Evolutionary conservation across 345 rosid genomes (phyloP), one percentile per base, ranked within the genome.

Genomic region (Pugionium cornutum): DNA sequence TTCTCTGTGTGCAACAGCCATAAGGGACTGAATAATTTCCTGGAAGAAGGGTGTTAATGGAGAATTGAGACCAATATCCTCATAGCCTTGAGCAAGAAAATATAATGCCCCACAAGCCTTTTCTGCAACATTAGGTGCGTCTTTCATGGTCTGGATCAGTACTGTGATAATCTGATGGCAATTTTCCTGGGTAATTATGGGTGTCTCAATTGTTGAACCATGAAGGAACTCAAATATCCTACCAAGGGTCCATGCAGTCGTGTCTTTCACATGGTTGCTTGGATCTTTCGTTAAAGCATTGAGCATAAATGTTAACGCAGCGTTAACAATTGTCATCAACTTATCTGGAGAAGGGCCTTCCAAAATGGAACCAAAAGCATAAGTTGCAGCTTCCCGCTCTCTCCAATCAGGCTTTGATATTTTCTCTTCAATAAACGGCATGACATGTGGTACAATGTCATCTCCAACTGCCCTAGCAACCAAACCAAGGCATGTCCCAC

Each of bases 151-250:
- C 63, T 84, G 88, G 62, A 87, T 79, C 32, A 87, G 79, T 37
- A 87, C 94, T 3, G 86, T 84, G n/a, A 84, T 74, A 18, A 87
- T 87, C 64, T 83, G 94, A 69, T 87, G 94, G 75, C 94, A 87
- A 80, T 87, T 87, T 32, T 77, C 81, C 58, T 69, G 86, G 29
- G 83, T 83, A 52, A 87, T 83, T 66, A 87, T 77, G 7, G 88
- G 85, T 45, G 86, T 73, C 67, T 74, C 89, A 9, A 83, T 28
- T 48, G 83, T 75, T 58, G 89, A 87, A 63, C 94, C 89, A 68
- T 83, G 89, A 7, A 87, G 83, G 36, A 84, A 87, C 73, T 87
- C 94, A 62, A 87, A 87, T 59, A 87, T 87, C 66, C 94, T 80
- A 27, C 94, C 94, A 57, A 87, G 80, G 29, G 94, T 84, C 94